These are phyloP conservation scores for Arthrobotrys musiformis DNA, from an alignment of 2,329 filamentous ascomycete genomes.

Conservation along the genomic window DNA sequence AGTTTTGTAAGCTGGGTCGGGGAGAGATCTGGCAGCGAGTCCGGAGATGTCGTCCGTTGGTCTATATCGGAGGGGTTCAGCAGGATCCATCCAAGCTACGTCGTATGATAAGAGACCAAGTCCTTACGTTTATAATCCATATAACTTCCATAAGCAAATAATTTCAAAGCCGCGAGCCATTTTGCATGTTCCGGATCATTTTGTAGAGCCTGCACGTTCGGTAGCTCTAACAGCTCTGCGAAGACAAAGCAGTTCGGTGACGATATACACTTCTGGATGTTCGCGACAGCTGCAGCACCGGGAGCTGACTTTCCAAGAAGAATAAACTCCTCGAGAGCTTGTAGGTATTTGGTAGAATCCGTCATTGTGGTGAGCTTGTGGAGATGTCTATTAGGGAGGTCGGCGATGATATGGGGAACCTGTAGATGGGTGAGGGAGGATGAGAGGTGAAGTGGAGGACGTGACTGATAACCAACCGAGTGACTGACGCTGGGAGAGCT, in stretches of 20 bases:
- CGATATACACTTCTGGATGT: constrained; percentile 89
- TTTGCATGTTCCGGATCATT: constrained; percentile 71
- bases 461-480: constrained; percentile 34
- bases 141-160: constrained; percentile 94
- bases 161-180: constrained; percentile 78
- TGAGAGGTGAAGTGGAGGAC: constrained; percentile 20
- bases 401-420: neutral
- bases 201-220: constrained; percentile 79
- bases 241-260: constrained; percentile 91
- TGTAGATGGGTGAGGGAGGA: neutral
- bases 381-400: neutral
- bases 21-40: constrained; percentile 76
- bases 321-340: constrained; percentile 82
- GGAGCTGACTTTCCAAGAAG: constrained; percentile 86
- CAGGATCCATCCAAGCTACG: constrained; percentile 53
- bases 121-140: constrained; percentile 74
- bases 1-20: constrained; percentile 83
- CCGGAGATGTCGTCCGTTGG: constrained; percentile 38
- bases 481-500: constrained; percentile 4
- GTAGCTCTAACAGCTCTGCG: constrained; percentile 85
- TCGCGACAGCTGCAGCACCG: constrained; percentile 84
- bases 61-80: constrained; percentile 43
- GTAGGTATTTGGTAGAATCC: constrained; percentile 68
- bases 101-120: neutral
- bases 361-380: constrained; percentile 57